phyloP scores from a whole-genome alignment of 2,329 filamentous ascomycete genomes.

The Parascedosporium putredinis region DNA sequence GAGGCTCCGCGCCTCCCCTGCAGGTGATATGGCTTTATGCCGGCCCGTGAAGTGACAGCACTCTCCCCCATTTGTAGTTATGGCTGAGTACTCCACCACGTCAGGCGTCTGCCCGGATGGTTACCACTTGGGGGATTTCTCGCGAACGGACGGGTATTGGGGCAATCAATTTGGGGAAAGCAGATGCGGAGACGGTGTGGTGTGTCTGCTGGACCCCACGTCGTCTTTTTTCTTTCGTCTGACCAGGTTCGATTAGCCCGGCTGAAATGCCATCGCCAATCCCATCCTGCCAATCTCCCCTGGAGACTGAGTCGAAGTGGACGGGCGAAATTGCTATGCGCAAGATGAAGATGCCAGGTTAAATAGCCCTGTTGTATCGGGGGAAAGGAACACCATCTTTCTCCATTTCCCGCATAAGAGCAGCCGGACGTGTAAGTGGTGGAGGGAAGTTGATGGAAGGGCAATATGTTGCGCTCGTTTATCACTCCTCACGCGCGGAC shows the following conservation, averaged over 20 bases:
- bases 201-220: not conserved
- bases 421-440: not conserved
- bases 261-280: slow-evolving; percentile 1
- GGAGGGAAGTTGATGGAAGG: not conserved
- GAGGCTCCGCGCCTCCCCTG: not conserved
- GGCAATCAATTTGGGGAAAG: not conserved
- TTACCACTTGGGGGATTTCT: not conserved
- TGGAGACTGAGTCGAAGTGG: not conserved
- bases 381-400: not conserved
- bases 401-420: too few relatives aligned
- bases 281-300: not conserved
- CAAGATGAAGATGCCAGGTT: not conserved
- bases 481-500: too few relatives aligned
- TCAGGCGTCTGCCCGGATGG: not conserved
- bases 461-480: not conserved
- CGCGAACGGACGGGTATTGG: not conserved
- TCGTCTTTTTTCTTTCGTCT: too few relatives aligned
- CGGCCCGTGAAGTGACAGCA: not conserved
- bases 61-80: not conserved
- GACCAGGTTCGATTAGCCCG: not conserved
- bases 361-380: slow-evolving; percentile 3
- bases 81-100: not conserved
- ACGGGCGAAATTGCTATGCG: not conserved
- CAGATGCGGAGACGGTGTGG: not conserved
- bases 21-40: not conserved